Base-by-base conservation (phyloP, 2,329 filamentous ascomycete genomes). In the Whalleya microplaca region DNA sequence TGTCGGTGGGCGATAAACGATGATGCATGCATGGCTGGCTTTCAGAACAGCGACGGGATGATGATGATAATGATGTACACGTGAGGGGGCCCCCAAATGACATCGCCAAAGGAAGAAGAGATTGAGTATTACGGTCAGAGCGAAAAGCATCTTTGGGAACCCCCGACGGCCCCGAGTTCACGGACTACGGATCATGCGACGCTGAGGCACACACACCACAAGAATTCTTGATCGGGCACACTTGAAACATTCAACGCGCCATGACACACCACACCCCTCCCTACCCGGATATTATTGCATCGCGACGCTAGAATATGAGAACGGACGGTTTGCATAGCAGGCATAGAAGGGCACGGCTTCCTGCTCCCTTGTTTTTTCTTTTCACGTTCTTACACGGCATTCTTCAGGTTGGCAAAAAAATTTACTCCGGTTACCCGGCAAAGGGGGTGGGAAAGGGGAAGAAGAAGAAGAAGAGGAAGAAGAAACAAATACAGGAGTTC, bases 1-100 rank as follows among this genome's bases (percentile, higher is more conserved):
- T n/a, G 68, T 71, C 41, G 63, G 65, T 23, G 65, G 69, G 18
- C 67, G 69, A 53, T 71, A 57, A 71, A 32, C 29, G 32, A 52
- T 14, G n/a, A 16, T 42, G n/a, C n/a, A n/a, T n/a, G n/a, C n/a
- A n/a, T n/a, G n/a, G n/a, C n/a, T 10, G 23, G n/a, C 4, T 40
- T 16, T 29, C 6, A 21, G 14, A 10, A 5, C 21, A 45, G 45
- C 19, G 41, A 45, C 48, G 10, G 14, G 41, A 41, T 42, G 27
- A 55, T 41, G 45, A 57, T 46, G 45, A 48, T 37, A 42, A 57
- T 45, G 45, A 51, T 48, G 50, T 37, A 42, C 41, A 23, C 21
- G 48, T 37, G 43, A 47, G 45, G 49, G 51, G n/a, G n/a, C n/a
- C n/a, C n/a, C 46, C 19, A 12, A 37, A 37, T 47, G 45, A 55